These are phyloP conservation scores for Russula ochroleuca DNA, from an alignment of 768 basidiomycete genomes.

Conservation along the genomic window DNA sequence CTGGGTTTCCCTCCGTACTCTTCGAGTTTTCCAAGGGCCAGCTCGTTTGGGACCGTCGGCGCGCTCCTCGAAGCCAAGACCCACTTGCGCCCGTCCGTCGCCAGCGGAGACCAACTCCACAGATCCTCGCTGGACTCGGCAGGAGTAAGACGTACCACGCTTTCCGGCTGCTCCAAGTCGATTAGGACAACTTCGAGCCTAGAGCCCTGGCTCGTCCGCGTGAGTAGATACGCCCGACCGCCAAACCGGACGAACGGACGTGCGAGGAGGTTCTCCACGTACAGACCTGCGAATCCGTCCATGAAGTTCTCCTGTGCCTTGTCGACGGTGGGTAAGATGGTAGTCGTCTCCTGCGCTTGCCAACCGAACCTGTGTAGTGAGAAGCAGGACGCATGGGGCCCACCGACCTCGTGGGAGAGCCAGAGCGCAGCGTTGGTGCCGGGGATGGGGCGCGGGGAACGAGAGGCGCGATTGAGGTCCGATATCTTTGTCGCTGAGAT, in stretches of 20 bases:
- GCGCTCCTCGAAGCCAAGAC: constrained; percentile 28
- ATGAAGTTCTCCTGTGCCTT: constrained; percentile 18
- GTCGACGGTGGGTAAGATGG: constrained; percentile 28
- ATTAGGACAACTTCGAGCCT: constrained; percentile 29
- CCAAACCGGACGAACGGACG: constrained; percentile 30
- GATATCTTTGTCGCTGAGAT: constrained; percentile 16
- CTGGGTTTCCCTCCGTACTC: constrained; percentile 2
- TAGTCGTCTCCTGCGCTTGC: constrained; percentile 9
- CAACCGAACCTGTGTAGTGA: constrained; percentile 29
- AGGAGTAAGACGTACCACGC: constrained; percentile 21
- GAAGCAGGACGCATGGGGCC: constrained; percentile 33
- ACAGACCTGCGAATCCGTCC: constrained; percentile 35
- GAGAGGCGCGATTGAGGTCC: constrained; percentile 17
- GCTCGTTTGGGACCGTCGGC: constrained; percentile 19
- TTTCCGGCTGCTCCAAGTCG: constrained; percentile 21
- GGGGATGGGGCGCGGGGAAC: constrained; percentile 28
- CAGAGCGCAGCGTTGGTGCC: constrained; percentile 28
- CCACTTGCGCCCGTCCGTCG: constrained; percentile 23
- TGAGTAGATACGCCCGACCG: constrained; percentile 18
- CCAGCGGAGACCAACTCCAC: constrained; percentile 27
- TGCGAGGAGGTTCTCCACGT: constrained; percentile 30
- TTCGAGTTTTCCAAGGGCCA: constrained; percentile 30
- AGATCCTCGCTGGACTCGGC: constrained; percentile 20
- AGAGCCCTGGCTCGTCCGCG: constrained; percentile 30
- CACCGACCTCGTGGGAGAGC: constrained; percentile 34